Conservation (phyloP, 2,329 filamentous ascomycete species). For the Ilyonectria mors-panacis region DNA sequence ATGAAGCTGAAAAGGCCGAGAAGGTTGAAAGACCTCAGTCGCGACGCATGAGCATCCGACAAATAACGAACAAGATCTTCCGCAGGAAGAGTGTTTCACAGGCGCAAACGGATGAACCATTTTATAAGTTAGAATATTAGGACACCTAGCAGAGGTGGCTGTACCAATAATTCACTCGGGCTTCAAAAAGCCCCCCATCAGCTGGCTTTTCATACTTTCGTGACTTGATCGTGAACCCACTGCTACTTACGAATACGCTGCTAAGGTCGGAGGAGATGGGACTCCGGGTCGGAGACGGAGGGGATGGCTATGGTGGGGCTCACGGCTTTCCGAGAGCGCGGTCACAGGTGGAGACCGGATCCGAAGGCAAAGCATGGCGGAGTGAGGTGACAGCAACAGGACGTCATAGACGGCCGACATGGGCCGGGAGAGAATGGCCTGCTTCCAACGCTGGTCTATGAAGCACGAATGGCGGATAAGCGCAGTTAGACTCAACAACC, state of each 20-base stretch:
- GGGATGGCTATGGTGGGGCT: constrained; percentile 5
- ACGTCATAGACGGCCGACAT: background rate
- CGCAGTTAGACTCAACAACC: background rate
- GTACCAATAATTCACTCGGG: constrained; percentile 41
- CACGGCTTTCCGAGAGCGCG: background rate
- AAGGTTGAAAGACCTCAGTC: constrained; percentile 36
- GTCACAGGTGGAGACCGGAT: constrained; percentile 25
- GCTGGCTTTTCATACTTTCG: background rate
- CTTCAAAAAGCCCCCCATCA: constrained; percentile 22
- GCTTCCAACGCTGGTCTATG: background rate
- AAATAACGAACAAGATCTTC: constrained; percentile 49
- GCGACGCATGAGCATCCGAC: constrained; percentile 47
- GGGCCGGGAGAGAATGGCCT: background rate
- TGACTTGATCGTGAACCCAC: constrained; percentile 5
- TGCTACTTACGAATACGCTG: background rate
- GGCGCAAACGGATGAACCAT: constrained; percentile 44
- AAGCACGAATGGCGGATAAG: constrained; percentile 7
- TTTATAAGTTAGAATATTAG: constrained; percentile 47
- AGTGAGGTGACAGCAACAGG: background rate
- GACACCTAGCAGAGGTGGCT: constrained; percentile 35
- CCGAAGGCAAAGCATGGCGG: constrained; percentile 6
- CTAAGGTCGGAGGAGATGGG: background rate
- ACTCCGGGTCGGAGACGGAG: constrained; percentile 3
- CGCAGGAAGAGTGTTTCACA: constrained; percentile 48
- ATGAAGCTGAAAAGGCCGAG: constrained; percentile 40